A percentile compares a stretch with the other conserved stretches of the same genome.
Evolutionary conservation across 176 grass and related monocot genomes (phyloP).

Genomic region (Tillandsia fasciculata): DNA sequence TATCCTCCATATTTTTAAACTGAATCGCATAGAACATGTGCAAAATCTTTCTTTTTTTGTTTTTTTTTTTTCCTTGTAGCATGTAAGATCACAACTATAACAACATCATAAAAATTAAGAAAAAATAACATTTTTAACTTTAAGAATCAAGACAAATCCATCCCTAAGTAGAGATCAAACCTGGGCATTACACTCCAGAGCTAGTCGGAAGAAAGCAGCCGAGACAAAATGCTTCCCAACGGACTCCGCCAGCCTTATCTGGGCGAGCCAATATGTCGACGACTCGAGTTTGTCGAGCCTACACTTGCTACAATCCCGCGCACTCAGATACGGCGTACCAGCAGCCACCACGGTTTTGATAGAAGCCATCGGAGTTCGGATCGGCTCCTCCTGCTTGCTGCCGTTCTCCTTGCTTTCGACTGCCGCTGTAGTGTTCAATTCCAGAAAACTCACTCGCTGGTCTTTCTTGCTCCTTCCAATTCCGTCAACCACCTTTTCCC

Average conservation of each 20-base stretch:
- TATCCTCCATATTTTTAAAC: too few relatives aligned
- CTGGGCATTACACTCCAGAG: constrained; percentile 69
- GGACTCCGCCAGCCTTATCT: constrained; percentile 61
- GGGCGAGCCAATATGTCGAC: constrained; percentile 56
- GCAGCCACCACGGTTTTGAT: constrained; percentile 12
- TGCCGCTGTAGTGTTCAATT: not conserved
- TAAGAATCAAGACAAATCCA: not conserved
- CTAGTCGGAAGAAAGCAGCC: constrained; percentile 58
- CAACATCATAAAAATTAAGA: too few relatives aligned
- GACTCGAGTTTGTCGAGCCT: constrained; percentile 40
- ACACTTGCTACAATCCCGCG: constrained; percentile 46
- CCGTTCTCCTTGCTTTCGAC: constrained; percentile 5
- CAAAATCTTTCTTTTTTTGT: too few relatives aligned
- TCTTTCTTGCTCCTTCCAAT: constrained; percentile 30
- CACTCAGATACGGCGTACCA: constrained; percentile 53
- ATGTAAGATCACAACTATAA: too few relatives aligned
- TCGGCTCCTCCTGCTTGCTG: constrained; percentile 1
- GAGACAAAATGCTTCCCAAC: constrained; percentile 62
- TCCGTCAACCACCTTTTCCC: not conserved
- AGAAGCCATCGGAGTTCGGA: constrained; percentile 34
- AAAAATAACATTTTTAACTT: not conserved
- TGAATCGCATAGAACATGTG: too few relatives aligned
- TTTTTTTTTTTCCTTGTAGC: too few relatives aligned
- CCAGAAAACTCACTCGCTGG: constrained; percentile 43
- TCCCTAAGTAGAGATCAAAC: constrained; percentile 10